Conservation (phyloP, 2,329 filamentous ascomycete genomes). For the Alternaria burnsii region DNA sequence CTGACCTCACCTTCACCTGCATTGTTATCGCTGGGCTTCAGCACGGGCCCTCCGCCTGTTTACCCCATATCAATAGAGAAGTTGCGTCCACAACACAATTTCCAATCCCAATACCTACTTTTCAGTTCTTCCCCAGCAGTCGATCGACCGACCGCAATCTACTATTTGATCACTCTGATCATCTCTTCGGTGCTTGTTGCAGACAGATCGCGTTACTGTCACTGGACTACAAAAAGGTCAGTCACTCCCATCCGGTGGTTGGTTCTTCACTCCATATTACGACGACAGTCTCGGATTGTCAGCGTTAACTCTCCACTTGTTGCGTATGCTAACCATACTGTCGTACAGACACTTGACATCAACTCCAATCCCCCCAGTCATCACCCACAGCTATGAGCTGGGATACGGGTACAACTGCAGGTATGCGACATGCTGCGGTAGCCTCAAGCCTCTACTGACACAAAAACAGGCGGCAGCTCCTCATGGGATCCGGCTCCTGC, state of each 20-base stretch:
- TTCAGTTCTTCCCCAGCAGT: neutral
- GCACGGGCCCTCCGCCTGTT: constrained; percentile 1
- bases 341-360: neutral
- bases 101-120: neutral
- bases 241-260: neutral
- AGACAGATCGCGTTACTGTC: neutral
- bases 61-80: constrained; percentile 4
- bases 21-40: constrained; percentile 1
- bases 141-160: neutral
- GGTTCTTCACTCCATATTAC: neutral
- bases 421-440: constrained; percentile 11
- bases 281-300: neutral
- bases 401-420: constrained; percentile 26
- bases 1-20: constrained; percentile 16
- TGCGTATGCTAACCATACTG: neutral
- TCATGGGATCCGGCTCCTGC: constrained; percentile 19
- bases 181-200: neutral
- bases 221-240: neutral
- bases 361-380: neutral
- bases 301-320: neutral
- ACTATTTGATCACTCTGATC: neutral
- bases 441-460: constrained; percentile 17
- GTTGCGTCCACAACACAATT: neutral
- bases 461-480: constrained; percentile 19
- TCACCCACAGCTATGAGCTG: constrained; percentile 28